phyloP scores from a whole-genome alignment of 164 flowering plant species.

The Nymphaea colorata region DNA sequence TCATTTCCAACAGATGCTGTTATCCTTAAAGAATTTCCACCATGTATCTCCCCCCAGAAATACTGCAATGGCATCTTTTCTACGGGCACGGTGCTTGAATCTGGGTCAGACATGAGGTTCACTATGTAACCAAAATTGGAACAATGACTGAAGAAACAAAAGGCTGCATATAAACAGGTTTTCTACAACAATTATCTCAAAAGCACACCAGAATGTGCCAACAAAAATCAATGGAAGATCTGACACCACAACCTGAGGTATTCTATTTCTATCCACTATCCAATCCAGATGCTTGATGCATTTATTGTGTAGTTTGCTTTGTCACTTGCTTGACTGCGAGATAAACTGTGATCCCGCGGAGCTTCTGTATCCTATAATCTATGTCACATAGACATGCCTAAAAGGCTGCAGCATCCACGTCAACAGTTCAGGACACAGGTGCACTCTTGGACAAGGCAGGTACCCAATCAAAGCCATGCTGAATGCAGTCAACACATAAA shows the following conservation, averaged over 20 bases:
- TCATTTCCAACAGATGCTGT: constrained; percentile 77
- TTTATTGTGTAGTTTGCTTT: not conserved
- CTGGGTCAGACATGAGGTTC: not conserved
- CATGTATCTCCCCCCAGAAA: constrained; percentile 63
- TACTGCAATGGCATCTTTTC: constrained; percentile 69
- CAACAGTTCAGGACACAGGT: too few species aligned
- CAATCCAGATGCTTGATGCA: not conserved
- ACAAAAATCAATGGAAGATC: not conserved
- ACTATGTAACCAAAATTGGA: not conserved
- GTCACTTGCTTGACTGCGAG: not conserved
- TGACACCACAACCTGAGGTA: not conserved
- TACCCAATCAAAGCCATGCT: too few species aligned
- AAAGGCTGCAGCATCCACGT: not conserved
- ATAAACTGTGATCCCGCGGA: not conserved
- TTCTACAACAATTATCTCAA: not conserved
- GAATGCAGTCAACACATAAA: too few species aligned
- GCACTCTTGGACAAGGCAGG: too few species aligned
- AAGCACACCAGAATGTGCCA: not conserved
- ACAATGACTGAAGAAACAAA: not conserved
- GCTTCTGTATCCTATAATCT: not conserved
- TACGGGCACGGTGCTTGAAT: constrained; percentile 33
- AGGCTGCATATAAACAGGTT: not conserved
- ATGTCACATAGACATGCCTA: not conserved
- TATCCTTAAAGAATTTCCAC: constrained; percentile 61
- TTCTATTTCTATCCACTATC: not conserved